Evolutionary conservation across 495 filamentous ascomycete genomes (phyloP).

Genomic region (Diplogelasinospora grovesii): DNA sequence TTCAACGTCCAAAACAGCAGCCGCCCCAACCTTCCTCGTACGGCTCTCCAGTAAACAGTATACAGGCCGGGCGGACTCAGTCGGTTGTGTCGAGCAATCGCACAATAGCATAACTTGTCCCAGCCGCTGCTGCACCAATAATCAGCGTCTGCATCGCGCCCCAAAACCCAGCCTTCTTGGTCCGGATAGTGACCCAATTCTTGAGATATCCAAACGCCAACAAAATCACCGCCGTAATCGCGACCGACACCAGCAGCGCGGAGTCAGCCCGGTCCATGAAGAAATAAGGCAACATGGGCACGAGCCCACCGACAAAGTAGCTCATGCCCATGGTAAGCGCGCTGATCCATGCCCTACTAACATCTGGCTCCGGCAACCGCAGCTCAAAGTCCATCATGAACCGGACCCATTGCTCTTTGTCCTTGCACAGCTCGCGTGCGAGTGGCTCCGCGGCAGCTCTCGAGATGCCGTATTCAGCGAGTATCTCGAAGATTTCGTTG

Average conservation of each 20-base stretch:
- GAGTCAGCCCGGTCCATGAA: constrained; percentile 33
- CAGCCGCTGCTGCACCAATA: constrained; percentile 36
- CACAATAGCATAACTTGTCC: constrained; percentile 39
- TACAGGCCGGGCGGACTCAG: too few species aligned
- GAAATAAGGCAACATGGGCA: constrained; percentile 55
- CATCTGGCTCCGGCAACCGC: constrained; percentile 37
- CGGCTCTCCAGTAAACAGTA: too few species aligned
- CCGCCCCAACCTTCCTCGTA: too few species aligned
- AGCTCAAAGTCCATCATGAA: constrained; percentile 53
- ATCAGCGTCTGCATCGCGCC: constrained; percentile 37
- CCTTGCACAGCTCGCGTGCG: constrained; percentile 32
- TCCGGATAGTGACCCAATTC: constrained; percentile 34
- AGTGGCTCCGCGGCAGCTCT: constrained; percentile 25
- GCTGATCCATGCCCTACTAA: constrained; percentile 37
- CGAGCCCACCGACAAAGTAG: constrained; percentile 50
- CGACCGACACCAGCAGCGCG: constrained; percentile 45
- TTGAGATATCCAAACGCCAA: constrained; percentile 49
- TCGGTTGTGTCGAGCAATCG: constrained; percentile 16
- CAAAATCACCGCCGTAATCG: constrained; percentile 44
- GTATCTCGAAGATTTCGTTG: constrained; percentile 36
- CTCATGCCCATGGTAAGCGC: constrained; percentile 45
- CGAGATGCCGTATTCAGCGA: constrained; percentile 36
- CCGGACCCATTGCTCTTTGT: constrained; percentile 39
- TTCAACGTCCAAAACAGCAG: too few species aligned
- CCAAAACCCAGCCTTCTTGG: constrained; percentile 28